Percentiles rank a stretch among this genome's conserved stretches.
These are phyloP conservation scores for Fraxinus paxiana DNA, from an alignment of 305 asterid genomes.

Conservation along the genomic window DNA sequence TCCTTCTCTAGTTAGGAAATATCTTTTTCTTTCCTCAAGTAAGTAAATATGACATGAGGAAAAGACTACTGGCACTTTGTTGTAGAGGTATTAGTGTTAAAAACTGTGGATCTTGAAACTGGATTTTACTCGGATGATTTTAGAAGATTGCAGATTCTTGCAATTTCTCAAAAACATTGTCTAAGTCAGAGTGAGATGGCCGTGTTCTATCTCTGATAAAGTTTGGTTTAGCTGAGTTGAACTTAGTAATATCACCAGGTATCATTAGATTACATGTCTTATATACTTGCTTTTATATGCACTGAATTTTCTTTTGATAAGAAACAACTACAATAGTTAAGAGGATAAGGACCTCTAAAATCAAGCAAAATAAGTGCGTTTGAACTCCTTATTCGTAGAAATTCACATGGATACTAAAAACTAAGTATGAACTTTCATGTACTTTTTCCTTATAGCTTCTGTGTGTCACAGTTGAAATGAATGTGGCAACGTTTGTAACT, in stretches of 20 bases:
- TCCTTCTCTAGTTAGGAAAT: too few relatives aligned
- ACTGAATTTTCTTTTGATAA: background rate
- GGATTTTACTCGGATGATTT: background rate
- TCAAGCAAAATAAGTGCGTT: background rate
- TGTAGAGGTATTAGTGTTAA: background rate
- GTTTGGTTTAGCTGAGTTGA: background rate
- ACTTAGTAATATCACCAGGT: background rate
- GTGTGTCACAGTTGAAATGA: background rate
- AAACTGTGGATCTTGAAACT: background rate
- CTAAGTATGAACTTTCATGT: background rate
- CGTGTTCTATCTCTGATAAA: too few relatives aligned
- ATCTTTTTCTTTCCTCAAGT: background rate
- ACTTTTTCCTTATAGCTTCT: background rate
- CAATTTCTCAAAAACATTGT: background rate
- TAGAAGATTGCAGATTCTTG: background rate
- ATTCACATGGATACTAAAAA: background rate
- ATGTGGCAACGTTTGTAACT: conserved; percentile 1
- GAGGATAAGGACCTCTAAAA: background rate
- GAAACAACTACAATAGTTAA: background rate
- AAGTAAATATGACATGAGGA: background rate
- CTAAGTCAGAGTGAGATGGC: too few relatives aligned
- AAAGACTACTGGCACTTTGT: background rate
- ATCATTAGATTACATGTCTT: background rate
- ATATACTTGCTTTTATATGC: background rate
- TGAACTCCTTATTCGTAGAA: background rate